Percentiles rank a stretch among this genome's conserved stretches.
phyloP scores from a whole-genome alignment of 148 eudicot species.

The Silene latifolia region DNA sequence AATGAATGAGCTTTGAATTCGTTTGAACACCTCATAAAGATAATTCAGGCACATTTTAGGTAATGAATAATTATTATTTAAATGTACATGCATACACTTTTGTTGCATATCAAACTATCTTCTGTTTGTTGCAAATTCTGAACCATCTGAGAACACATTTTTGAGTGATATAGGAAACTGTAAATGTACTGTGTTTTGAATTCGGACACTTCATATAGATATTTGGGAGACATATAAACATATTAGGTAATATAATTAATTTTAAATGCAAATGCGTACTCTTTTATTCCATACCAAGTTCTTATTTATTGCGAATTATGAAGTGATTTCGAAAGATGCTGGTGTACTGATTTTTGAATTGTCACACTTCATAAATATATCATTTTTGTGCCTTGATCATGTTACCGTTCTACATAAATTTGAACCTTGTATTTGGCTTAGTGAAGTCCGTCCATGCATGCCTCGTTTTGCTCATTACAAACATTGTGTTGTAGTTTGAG shows the following conservation, averaged over 20 bases:
- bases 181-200: neutral
- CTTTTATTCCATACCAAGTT: neutral
- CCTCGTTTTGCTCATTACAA: neutral
- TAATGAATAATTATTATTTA: slow-evolving; percentile 23
- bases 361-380: neutral
- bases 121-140: neutral
- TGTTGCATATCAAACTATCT: neutral
- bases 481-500: neutral
- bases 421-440: neutral
- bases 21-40: neutral
- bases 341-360: neutral
- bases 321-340: neutral
- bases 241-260: neutral
- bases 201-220: neutral
- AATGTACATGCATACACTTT: neutral
- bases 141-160: neutral
- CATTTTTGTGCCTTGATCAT: neutral
- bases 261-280: neutral
- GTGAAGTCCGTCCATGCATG: neutral
- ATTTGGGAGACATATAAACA: neutral
- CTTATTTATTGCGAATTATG: neutral
- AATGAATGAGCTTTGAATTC: neutral
- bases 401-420: neutral
- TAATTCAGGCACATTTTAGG: slow-evolving; percentile 35
- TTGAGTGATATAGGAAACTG: neutral